Conservation (phyloP, 1,139 yeast genomes). For the Magnusiomyces fungicola region DNA sequence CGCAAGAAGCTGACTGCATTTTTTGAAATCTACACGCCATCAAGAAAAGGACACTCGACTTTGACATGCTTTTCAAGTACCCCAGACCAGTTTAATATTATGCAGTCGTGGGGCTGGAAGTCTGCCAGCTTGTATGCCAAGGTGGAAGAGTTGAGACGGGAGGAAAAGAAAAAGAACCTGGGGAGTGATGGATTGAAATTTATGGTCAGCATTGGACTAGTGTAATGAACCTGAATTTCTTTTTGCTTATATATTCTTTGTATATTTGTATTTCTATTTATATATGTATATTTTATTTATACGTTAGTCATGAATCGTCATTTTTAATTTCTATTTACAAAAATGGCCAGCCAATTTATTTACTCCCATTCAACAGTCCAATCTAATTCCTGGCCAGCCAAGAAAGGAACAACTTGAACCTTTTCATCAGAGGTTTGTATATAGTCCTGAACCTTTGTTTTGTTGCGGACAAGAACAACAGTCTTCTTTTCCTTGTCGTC, state of each 20-base stretch:
- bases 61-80: conserved; percentile 45
- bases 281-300: not conserved
- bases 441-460: conserved; percentile 49
- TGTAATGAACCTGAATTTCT: conserved; percentile 19
- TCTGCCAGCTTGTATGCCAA: conserved; percentile 44
- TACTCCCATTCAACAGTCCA: conserved; percentile 72
- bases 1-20: conserved; percentile 41
- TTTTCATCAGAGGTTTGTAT: conserved; percentile 37
- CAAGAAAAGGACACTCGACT: conserved; percentile 35
- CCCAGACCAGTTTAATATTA: conserved; percentile 44
- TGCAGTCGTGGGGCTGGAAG: conserved; percentile 54
- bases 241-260: conserved; percentile 1
- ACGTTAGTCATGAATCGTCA: not conserved
- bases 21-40: conserved; percentile 46
- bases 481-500: conserved; percentile 23
- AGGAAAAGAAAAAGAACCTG: conserved; percentile 2
- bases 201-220: conserved; percentile 44
- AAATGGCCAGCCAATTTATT: too few species aligned
- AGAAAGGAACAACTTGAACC: conserved; percentile 72
- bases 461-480: conserved; percentile 38
- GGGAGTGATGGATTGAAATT: conserved; percentile 37
- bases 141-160: conserved; percentile 31
- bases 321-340: too few species aligned
- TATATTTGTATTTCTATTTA: not conserved
- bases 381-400: conserved; percentile 64